A percentile compares a stretch with the other conserved stretches of the same genome.
Conservation (phyloP, 2,329 filamentous ascomycete species). For the Pseudogymnoascus sp. region DNA sequence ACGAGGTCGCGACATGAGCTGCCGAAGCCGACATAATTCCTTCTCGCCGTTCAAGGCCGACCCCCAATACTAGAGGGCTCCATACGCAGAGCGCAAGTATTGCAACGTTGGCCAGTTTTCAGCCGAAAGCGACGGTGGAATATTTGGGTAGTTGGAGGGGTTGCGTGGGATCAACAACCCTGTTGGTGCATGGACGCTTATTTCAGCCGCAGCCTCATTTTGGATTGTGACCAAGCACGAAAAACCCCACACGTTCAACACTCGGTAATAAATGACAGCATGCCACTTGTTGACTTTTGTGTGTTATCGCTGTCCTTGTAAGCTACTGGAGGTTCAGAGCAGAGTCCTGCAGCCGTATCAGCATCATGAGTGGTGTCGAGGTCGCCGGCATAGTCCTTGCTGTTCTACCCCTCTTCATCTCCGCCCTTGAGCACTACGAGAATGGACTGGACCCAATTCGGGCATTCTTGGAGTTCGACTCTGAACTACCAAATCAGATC, state of each 20-base stretch:
- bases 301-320: neutral
- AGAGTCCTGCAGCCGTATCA: neutral
- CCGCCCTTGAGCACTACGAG: constrained; percentile 5
- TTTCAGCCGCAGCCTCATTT: constrained; percentile 1
- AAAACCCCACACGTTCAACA: neutral
- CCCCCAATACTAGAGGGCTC: neutral
- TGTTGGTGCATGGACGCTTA: neutral
- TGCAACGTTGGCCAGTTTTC: neutral
- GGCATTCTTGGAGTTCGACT: neutral
- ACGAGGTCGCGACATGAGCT: neutral
- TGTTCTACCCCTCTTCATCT: constrained; percentile 6
- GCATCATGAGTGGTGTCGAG: constrained; percentile 4
- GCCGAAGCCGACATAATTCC: neutral
- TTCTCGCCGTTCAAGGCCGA: neutral
- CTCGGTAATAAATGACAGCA: neutral
- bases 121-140: neutral
- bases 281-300: neutral
- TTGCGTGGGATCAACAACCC: neutral
- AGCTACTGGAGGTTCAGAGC: neutral
- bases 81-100: neutral
- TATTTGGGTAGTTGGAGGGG: neutral
- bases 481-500: neutral
- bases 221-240: neutral
- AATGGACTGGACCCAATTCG: neutral
- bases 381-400: constrained; percentile 1